Conservation (phyloP, 768 basidiomycete species). For the Xerocomus spinulosus region DNA sequence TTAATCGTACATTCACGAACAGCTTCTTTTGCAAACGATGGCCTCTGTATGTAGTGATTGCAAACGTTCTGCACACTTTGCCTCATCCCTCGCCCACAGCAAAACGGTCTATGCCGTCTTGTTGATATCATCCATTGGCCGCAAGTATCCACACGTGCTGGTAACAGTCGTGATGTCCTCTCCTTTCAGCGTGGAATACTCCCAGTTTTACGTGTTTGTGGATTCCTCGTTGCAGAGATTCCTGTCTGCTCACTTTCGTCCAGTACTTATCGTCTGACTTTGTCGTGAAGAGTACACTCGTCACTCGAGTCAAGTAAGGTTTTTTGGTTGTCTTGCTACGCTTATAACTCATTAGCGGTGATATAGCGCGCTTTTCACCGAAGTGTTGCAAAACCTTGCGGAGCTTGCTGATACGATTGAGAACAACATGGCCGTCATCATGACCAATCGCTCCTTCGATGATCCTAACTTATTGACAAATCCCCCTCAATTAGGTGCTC, state of each 20-base stretch:
- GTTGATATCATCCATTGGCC: slow-evolving; percentile 46
- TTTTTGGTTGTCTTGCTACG: neutral
- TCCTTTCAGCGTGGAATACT: slow-evolving; percentile 60
- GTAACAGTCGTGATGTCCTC: slow-evolving; percentile 31
- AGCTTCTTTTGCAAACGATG: slow-evolving; percentile 39
- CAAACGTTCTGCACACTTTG: neutral
- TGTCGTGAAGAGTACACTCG: slow-evolving; percentile 53
- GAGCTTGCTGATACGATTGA: slow-evolving; percentile 39
- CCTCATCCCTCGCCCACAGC: slow-evolving; percentile 25
- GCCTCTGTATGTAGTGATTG: slow-evolving; percentile 31
- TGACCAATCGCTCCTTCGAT: slow-evolving; percentile 30
- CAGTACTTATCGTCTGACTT: slow-evolving; percentile 59
- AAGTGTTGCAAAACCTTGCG: slow-evolving; percentile 43
- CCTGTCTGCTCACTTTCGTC: neutral
- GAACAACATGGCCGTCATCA: slow-evolving; percentile 34
- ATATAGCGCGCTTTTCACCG: slow-evolving; percentile 41
- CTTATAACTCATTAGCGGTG: slow-evolving; percentile 6
- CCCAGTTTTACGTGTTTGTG: slow-evolving; percentile 46
- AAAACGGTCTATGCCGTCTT: slow-evolving; percentile 48
- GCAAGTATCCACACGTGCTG: slow-evolving; percentile 37
- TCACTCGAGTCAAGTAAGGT: slow-evolving; percentile 47
- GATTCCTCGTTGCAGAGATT: neutral
- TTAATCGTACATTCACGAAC: neutral
- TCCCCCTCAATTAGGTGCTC: slow-evolving; percentile 31
- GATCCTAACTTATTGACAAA: slow-evolving; percentile 18